These are phyloP conservation scores for Batrachochytrium dendrobatidis DNA, from an alignment of 371 early-diverging fungal species.

Conservation along the genomic window DNA sequence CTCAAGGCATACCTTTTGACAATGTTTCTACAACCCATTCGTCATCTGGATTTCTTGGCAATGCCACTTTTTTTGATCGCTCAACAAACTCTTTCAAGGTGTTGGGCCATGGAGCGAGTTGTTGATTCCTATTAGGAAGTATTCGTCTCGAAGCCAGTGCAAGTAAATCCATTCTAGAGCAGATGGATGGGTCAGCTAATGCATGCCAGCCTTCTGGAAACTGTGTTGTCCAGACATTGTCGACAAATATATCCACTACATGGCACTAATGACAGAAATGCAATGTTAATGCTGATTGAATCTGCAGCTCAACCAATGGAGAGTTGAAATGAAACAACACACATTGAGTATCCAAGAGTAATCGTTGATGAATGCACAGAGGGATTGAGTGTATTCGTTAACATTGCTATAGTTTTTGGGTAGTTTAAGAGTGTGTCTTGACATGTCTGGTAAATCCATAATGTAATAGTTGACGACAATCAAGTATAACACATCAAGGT, in stretches of 20 bases:
- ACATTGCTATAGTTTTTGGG: conserved; percentile 13
- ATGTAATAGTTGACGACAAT: no score
- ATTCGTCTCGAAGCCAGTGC: conserved; percentile 20
- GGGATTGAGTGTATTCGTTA: conserved; percentile 12
- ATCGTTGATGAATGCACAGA: conserved; percentile 7
- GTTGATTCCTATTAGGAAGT: background rate
- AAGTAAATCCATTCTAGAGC: conserved; percentile 18
- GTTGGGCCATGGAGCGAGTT: background rate
- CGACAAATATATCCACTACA: conserved; percentile 32
- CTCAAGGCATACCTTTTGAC: background rate
- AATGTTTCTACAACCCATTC: background rate
- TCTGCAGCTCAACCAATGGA: no score
- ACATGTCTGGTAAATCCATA: background rate
- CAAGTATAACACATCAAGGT: no score
- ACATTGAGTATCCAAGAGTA: conserved; percentile 20
- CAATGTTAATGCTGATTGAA: background rate
- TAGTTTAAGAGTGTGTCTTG: conserved; percentile 11
- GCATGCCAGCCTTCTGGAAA: conserved; percentile 26
- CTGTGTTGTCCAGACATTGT: conserved; percentile 19
- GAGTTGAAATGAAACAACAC: background rate
- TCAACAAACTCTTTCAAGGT: background rate
- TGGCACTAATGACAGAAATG: conserved; percentile 17
- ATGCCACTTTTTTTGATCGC: background rate
- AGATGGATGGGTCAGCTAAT: background rate
- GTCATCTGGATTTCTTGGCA: background rate